Conservation (phyloP, 768 basidiomycete genomes). For the Mycena crocata region DNA sequence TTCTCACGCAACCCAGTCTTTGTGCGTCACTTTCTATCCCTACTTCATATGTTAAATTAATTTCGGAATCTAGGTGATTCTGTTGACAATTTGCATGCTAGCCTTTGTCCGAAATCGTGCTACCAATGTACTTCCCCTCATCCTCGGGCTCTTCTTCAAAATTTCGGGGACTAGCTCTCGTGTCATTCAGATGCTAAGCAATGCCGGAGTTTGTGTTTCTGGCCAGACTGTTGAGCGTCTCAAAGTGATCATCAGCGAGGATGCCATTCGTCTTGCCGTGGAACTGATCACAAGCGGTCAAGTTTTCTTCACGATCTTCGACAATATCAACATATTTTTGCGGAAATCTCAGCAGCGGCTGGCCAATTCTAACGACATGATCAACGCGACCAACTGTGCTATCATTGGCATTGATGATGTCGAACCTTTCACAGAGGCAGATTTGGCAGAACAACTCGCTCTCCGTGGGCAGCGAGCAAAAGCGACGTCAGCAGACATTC, state of each 20-base stretch:
- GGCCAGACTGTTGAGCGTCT: constrained; percentile 39
- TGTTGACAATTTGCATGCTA: constrained; percentile 36
- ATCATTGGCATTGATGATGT: constrained; percentile 35
- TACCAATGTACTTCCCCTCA: constrained; percentile 41
- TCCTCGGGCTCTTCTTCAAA: constrained; percentile 45
- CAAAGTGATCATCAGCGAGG: constrained; percentile 38
- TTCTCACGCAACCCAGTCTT: constrained; percentile 37
- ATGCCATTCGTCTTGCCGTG: constrained; percentile 36
- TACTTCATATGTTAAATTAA: not conserved
- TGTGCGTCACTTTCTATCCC: constrained; percentile 13
- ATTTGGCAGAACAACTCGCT: constrained; percentile 26
- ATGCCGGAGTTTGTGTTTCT: constrained; percentile 41
- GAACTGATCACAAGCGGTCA: constrained; percentile 39
- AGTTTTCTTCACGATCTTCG: constrained; percentile 38
- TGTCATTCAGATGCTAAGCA: constrained; percentile 41
- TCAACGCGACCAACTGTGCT: constrained; percentile 40
- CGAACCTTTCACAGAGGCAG: constrained; percentile 17
- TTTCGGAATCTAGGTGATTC: constrained; percentile 5
- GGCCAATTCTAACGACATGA: constrained; percentile 39
- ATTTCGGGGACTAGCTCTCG: constrained; percentile 42
- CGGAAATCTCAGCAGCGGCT: too few species aligned
- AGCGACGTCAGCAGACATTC: constrained; percentile 34
- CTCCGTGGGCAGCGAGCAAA: constrained; percentile 29
- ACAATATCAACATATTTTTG: constrained; percentile 48
- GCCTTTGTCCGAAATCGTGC: constrained; percentile 40